Evolutionary conservation across 108 stramenopile species (phyloP), one percentile per base, ranked within the genome.

Genomic region (Pseudonitzschia delicatissima): DNA sequence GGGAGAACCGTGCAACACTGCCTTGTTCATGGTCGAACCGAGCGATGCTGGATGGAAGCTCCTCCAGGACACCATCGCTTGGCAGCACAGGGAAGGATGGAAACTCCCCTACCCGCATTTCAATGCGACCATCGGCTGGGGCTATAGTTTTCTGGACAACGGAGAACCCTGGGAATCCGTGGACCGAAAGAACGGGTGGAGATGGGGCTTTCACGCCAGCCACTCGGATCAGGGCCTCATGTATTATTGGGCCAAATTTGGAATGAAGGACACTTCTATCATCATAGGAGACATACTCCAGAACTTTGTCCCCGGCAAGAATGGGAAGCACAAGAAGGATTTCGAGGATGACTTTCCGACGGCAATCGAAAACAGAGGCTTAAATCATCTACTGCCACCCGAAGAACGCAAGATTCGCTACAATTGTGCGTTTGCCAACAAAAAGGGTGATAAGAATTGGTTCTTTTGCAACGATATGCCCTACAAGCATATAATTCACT

Each of bases 151-250:
- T 73, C 65, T 64, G 72, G 72, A 5, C 72, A 73, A 44, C 49
- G 25, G 20, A 66, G 66, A 13, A 55, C 44, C 36, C 27, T 64
- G 63, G 63, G 55, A 40, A 57, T 27, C 48, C 9, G 29, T 49
- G 15, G 18, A 26, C 17, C 27, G 36, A 7, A 1, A 27, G 23
- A 18, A 45, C 42, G 40, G 40, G n/a, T 53, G 45, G 50, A 36
- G 64, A 26, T 68, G 86, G 82, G 55, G 66, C 5, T 87, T 62
- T 42, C 68, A 81, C 62, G 74, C 52, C 1, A 71, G 62, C 5
- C 62, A 50, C 61, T 57, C 72, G 1, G 86, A 87, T 47, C 86
- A 87, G 57, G 86, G 82, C n/a, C 18, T 87, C 1, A 34, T 87
- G 45, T 76, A 71, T 65, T 63, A 73, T 61, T 72, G 64, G 59